Evolutionary conservation across 257 asterid species (phyloP).

Genomic region (Capsicum pubescens): DNA sequence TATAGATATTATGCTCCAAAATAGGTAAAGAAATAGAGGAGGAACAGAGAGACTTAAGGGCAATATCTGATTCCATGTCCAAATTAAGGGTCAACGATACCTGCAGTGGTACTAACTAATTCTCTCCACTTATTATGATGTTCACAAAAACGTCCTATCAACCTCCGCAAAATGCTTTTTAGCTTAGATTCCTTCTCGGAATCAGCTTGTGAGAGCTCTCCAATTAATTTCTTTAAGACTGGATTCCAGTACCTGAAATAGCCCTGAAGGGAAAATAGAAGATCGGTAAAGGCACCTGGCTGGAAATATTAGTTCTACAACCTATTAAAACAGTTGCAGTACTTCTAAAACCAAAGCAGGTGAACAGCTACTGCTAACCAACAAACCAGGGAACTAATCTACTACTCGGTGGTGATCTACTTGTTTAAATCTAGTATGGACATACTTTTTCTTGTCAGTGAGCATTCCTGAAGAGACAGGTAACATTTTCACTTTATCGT

Average conservation of each 20-base stretch:
- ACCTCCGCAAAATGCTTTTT: conserved; percentile 84
- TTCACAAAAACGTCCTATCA: conserved; percentile 73
- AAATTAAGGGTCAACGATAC: conserved; percentile 46
- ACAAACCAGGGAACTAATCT: conserved; percentile 5
- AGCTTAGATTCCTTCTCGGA: conserved; percentile 84
- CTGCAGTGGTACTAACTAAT: conserved; percentile 76
- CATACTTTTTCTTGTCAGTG: no score
- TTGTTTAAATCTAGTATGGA: conserved; percentile 5
- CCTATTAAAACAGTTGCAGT: neutral
- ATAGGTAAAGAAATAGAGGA: neutral
- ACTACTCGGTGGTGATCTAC: neutral
- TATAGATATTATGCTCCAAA: conserved; percentile 25
- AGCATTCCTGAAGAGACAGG: no score
- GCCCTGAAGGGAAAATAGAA: conserved; percentile 57
- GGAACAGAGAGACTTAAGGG: conserved; percentile 4
- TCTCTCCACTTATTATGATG: conserved; percentile 87
- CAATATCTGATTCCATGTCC: conserved; percentile 31
- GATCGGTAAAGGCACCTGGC: neutral
- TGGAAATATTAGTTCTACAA: neutral
- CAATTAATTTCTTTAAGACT: conserved; percentile 56
- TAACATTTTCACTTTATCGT: no score
- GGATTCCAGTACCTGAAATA: conserved; percentile 92
- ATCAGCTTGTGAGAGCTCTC: conserved; percentile 85
- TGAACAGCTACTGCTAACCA: conserved; percentile 8
- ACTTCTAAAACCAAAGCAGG: neutral